These are phyloP conservation scores for Salinomyces thailandicus DNA, from an alignment of 2,329 filamentous ascomycete genomes.

Conservation along the genomic window DNA sequence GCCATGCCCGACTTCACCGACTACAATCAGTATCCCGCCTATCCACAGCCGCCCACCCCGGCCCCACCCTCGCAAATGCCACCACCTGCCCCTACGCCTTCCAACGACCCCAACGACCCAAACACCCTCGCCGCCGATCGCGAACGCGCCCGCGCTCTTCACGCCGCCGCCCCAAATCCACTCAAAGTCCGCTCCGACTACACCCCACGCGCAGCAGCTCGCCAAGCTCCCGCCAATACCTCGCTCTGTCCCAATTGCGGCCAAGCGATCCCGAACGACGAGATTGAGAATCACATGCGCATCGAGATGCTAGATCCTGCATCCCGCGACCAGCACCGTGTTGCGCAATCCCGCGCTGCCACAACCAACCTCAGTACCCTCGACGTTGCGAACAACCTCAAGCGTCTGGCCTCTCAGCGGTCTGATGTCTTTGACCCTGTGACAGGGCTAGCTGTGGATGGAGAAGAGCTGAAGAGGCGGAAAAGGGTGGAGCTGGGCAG, in stretches of 20 bases:
- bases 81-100: constrained; percentile 8
- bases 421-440: constrained; percentile 74
- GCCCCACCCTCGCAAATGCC: constrained; percentile 20
- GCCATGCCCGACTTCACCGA: constrained; percentile 69
- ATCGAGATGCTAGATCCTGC: constrained; percentile 88
- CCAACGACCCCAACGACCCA: constrained; percentile 12
- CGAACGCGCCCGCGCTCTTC: constrained; percentile 61
- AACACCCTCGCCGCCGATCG: constrained; percentile 27
- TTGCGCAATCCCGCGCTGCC: constrained; percentile 65
- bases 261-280: constrained; percentile 74
- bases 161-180: constrained; percentile 52
- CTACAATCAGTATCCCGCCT: constrained; percentile 33
- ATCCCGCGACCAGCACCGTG: constrained; percentile 92
- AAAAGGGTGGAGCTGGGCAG: constrained; percentile 64
- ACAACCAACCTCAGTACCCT: constrained; percentile 77
- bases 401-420: constrained; percentile 82
- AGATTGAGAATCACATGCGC: constrained; percentile 85
- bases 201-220: constrained; percentile 58
- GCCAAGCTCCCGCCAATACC: constrained; percentile 47
- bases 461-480: constrained; percentile 49
- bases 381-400: constrained; percentile 88
- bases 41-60: constrained; percentile 13
- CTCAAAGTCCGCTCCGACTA: constrained; percentile 95
- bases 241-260: constrained; percentile 88
- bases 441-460: constrained; percentile 57